Conservation (phyloP, 495 filamentous ascomycete genomes). For the Aspergillus sclerotioniger region DNA sequence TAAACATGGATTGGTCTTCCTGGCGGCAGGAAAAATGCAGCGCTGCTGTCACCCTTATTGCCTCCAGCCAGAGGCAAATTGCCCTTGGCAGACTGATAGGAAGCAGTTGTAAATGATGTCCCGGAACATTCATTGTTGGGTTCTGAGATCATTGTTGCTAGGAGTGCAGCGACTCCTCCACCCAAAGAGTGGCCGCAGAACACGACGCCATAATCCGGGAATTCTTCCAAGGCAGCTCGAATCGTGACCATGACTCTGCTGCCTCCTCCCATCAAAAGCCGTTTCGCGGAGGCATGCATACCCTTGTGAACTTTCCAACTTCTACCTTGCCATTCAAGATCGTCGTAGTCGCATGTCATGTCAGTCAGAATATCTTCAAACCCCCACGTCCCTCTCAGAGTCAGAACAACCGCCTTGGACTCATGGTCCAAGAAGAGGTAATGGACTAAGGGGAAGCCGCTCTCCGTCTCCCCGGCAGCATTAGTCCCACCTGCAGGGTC, state of each 20-base stretch:
- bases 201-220: conserved; percentile 70
- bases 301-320: conserved; percentile 77
- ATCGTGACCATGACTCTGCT: conserved; percentile 64
- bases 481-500: conserved; percentile 75
- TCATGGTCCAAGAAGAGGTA: conserved; percentile 77
- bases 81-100: conserved; percentile 32
- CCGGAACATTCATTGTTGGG: conserved; percentile 50
- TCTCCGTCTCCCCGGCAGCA: conserved; percentile 65
- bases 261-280: conserved; percentile 66
- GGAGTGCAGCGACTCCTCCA: conserved; percentile 69
- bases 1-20: conserved; percentile 74
- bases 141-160: conserved; percentile 72
- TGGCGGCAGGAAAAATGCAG: conserved; percentile 54
- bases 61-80: conserved; percentile 39
- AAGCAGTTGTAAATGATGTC: conserved; percentile 54
- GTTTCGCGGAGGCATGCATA: conserved; percentile 73
- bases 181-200: conserved; percentile 77
- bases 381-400: conserved; percentile 72
- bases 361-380: conserved; percentile 81
- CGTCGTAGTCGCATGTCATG: conserved; percentile 79
- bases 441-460: conserved; percentile 75
- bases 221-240: conserved; percentile 67
- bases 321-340: conserved; percentile 63
- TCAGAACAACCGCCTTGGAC: conserved; percentile 72
- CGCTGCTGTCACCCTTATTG: conserved; percentile 19